Conservation (phyloP, 129 eudicot species). For the Kitagawia praeruptora region DNA sequence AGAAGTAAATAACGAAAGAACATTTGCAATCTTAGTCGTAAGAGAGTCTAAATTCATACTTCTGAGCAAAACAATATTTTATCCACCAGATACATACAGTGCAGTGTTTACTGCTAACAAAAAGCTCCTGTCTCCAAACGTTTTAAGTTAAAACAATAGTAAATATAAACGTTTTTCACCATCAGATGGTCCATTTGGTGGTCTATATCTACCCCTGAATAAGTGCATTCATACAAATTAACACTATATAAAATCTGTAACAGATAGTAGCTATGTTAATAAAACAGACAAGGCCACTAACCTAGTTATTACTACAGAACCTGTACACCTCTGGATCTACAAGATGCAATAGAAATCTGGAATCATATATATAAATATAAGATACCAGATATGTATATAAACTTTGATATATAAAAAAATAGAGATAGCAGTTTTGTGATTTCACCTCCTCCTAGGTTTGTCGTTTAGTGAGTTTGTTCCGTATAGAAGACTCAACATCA, state of each 20-base stretch:
- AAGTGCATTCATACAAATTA: conserved; percentile 15
- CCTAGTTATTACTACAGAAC: conserved; percentile 95
- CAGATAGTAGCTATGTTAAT: not conserved
- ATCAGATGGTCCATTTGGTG: conserved; percentile 79
- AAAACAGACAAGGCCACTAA: conserved; percentile 18
- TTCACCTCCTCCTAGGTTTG: conserved; percentile 36
- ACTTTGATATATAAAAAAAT: not conserved
- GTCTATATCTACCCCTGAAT: conserved; percentile 86
- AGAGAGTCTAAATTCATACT: too few species aligned
- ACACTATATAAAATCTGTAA: not conserved
- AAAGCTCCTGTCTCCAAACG: too few species aligned
- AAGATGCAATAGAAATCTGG: conserved; percentile 30
- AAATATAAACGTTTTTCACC: conserved; percentile 87
- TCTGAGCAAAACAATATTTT: too few species aligned
- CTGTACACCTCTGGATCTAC: conserved; percentile 90
- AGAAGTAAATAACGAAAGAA: too few species aligned
- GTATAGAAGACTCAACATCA: conserved; percentile 83
- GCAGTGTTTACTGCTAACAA: too few species aligned
- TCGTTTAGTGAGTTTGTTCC: conserved; percentile 74
- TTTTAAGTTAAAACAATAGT: too few species aligned
- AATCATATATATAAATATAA: not conserved
- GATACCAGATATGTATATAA: not conserved
- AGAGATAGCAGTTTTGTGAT: not conserved
- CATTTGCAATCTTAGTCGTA: too few species aligned
- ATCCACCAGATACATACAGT: too few species aligned